Evolutionary conservation across 2,329 filamentous ascomycete genomes (phyloP), one percentile per base, ranked within the genome.

Genomic region (Scorias spongiosa): DNA sequence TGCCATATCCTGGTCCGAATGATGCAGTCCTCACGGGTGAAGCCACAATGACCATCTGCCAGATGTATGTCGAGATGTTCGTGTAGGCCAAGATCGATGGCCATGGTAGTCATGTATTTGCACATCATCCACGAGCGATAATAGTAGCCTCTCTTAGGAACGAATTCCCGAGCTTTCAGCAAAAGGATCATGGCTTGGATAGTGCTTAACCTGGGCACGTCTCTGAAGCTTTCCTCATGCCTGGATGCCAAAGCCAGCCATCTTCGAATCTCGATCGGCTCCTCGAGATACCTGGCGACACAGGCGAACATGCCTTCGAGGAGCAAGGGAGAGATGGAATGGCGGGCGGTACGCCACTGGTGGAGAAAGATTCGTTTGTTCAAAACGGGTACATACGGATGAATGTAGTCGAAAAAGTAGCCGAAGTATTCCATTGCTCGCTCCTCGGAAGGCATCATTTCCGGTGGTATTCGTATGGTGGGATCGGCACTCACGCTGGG

Each of bases 121-220:
- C 93, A 78, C 5, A 84, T 85, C 78, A 95, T 93, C 89, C 91
- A 96, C 0, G 91, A 96, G 32, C 89, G 80, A 64, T 91, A 96
- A 62, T 91, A 96, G 59, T 96, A 96, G 1, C 91, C 91, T 47
- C 85, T 79, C 58, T 93, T 93, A 0, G 89, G 88, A 8, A 83
- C 79, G n/a, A 84, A 83, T 62, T 96, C 89, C 49, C 87, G 76
- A 1, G 89, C 91, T 62, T 96, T 96, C 38, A 95, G 67, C 14
- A 95, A 72, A 39, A 96, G 80, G 39, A 95, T 66, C 48, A 94
- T 69, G 2, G 87, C 89, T 64, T 96, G 89, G 9, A 96, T 78
- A 0, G 91, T 96, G 63, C 86, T 95, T 40, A 96, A 59, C 41
- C 89, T 75, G 2, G 89, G 87, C 18, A 89, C 78, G 55, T 95